Base-by-base conservation (phyloP, 2,329 filamentous ascomycete species). In the Monosporascus sp. region DNA sequence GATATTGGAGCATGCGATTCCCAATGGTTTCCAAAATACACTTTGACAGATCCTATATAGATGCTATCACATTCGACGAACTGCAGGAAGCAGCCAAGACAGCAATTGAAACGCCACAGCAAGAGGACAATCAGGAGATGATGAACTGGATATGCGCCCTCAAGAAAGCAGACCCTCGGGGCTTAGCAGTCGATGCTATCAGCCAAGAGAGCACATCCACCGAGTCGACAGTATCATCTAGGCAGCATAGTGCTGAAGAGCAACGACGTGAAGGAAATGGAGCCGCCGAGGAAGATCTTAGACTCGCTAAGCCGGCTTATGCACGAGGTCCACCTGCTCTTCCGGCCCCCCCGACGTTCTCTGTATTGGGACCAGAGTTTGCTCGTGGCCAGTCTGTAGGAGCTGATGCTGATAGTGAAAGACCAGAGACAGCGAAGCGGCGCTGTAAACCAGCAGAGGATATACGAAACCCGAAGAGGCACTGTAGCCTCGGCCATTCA, bases 11-110 rank as follows among this genome's bases (percentile, higher is more conserved):
- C 55, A 81, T 91, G 50, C 81, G 91, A 1, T 95, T 96, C 63
- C 88, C 91, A 1, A 77, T 81, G 2, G 82, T 93, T 3, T 78
- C 83, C 53, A 95, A 93, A 64, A 77, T 95, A 9, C 90, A 96
- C 62, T 81, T 79, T 56, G 91, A 96, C 66, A 79, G 91, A 24
- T 81, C 81, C 2, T 88, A 82, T 65, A 74, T 78, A 22, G 88
- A 95, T 54, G 79, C 84, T 1, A 73, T 90, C 19, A 83, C 84
- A 0, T 90, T 92, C 58, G 69, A 79, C 1, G 85, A 91, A 51
- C 73, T 96, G 3, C 87, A 92, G 60, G 66, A 77, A 6, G 76
- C 89, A 64, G 90, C 88, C 0, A 68, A 75, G 31, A 73, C 80
- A 31, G 83, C 86, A 19, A 77, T 73, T 19, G 76, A 74, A 36